phyloP scores from a whole-genome alignment of 257 asterid genomes.

The Lithospermum erythrorhizon region DNA sequence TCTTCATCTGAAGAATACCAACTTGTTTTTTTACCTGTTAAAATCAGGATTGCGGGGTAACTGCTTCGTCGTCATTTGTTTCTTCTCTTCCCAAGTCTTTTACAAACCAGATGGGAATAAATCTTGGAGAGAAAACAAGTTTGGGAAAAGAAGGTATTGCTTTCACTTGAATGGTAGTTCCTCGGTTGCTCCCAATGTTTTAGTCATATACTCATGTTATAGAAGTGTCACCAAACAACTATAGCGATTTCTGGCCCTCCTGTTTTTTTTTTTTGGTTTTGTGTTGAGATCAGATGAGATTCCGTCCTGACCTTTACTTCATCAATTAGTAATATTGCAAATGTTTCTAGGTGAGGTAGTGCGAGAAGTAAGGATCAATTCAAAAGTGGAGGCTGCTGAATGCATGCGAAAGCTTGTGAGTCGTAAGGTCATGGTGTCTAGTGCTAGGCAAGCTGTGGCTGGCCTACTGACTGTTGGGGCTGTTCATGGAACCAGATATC shows the following conservation, averaged over 20 bases:
- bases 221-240: neutral
- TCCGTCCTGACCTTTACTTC: too few species aligned
- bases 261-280: neutral
- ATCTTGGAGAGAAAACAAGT: constrained; percentile 39
- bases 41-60: constrained; percentile 55
- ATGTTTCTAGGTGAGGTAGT: constrained; percentile 23
- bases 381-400: constrained; percentile 63
- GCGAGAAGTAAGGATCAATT: constrained; percentile 29
- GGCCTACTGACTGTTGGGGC: constrained; percentile 79
- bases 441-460: constrained; percentile 81
- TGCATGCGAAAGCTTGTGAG: constrained; percentile 54
- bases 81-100: constrained; percentile 59
- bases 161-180: constrained; percentile 1
- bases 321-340: too few species aligned
- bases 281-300: too few species aligned
- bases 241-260: constrained; percentile 1
- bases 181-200: neutral
- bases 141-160: constrained; percentile 36
- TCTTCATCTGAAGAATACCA: constrained; percentile 8
- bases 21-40: constrained; percentile 16
- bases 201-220: neutral
- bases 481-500: constrained; percentile 54
- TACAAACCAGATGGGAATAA: constrained; percentile 41
- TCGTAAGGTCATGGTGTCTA: constrained; percentile 72
- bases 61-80: constrained; percentile 42